A percentile compares a stretch with the other conserved stretches of the same genome.
phyloP scores from a whole-genome alignment of 2,329 filamentous ascomycete species.

The Bipolaris victoriae region DNA sequence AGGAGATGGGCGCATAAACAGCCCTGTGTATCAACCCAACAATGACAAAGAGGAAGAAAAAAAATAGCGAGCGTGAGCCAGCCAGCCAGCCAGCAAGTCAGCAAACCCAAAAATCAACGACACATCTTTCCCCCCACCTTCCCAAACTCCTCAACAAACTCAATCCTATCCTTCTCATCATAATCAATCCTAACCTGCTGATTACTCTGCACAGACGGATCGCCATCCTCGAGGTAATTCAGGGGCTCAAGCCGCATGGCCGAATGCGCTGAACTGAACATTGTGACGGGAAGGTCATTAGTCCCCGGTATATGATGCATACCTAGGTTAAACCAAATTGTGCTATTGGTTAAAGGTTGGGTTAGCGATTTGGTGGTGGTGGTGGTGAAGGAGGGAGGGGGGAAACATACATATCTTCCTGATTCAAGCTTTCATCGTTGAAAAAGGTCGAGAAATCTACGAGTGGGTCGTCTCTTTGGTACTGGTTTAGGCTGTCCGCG shows the following conservation, averaged over 20 bases:
- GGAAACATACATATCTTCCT: constrained; percentile 44
- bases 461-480: constrained; percentile 55
- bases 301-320: constrained; percentile 58
- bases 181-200: constrained; percentile 53
- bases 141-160: constrained; percentile 19
- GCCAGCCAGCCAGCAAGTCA: too few species aligned
- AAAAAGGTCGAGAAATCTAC: constrained; percentile 60
- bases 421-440: constrained; percentile 53
- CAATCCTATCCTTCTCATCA: constrained; percentile 13
- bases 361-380: neutral
- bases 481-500: constrained; percentile 56
- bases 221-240: constrained; percentile 52
- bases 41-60: neutral
- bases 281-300: constrained; percentile 58
- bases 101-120: neutral
- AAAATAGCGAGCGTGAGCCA: neutral
- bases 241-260: constrained; percentile 54
- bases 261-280: constrained; percentile 57
- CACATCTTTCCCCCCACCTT: constrained; percentile 7
- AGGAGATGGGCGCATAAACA: too few species aligned
- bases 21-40: neutral
- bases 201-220: constrained; percentile 50
- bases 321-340: constrained; percentile 60
- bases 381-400: neutral
- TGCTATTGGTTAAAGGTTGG: constrained; percentile 30